These are phyloP conservation scores for Graphilbum ipis-grandicollis DNA, from an alignment of 2,329 filamentous ascomycete species.

Conservation along the genomic window DNA sequence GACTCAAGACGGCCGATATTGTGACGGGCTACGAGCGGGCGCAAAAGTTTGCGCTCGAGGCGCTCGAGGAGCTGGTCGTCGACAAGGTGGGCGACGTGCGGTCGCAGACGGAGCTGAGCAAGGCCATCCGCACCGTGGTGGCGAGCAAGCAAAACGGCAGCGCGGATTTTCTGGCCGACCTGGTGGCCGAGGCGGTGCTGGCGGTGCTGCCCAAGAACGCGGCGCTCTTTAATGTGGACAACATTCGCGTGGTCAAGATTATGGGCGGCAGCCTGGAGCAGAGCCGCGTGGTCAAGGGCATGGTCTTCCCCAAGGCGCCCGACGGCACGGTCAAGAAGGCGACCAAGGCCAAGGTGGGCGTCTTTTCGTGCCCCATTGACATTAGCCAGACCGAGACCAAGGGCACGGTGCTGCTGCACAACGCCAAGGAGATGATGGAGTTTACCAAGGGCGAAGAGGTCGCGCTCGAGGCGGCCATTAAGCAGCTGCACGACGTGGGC, in stretches of 20 bases:
- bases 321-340: conserved; percentile 85
- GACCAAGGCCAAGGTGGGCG: conserved; percentile 82
- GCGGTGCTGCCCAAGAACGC: conserved; percentile 92
- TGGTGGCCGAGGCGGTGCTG: conserved; percentile 74
- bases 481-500: conserved; percentile 89
- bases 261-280: conserved; percentile 95
- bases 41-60: conserved; percentile 70
- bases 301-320: conserved; percentile 97
- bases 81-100: conserved; percentile 79
- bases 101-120: conserved; percentile 69
- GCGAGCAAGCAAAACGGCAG: conserved; percentile 92
- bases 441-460: conserved; percentile 94
- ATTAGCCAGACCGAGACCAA: conserved; percentile 96
- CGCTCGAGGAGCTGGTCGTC: conserved; percentile 73
- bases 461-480: conserved; percentile 80
- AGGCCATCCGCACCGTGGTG: conserved; percentile 88
- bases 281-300: conserved; percentile 86
- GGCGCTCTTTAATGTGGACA: conserved; percentile 94
- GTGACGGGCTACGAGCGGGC: conserved; percentile 91
- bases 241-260: conserved; percentile 97
- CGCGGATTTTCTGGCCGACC: conserved; percentile 70
- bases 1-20: conserved; percentile 95
- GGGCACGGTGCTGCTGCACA: conserved; percentile 90
- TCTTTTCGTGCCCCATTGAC: conserved; percentile 93
- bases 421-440: conserved; percentile 95